Evolutionary conservation across 805 yeast species (phyloP), one percentile per base, ranked within the genome.

Genomic region (Lachancea lanzarotensis): DNA sequence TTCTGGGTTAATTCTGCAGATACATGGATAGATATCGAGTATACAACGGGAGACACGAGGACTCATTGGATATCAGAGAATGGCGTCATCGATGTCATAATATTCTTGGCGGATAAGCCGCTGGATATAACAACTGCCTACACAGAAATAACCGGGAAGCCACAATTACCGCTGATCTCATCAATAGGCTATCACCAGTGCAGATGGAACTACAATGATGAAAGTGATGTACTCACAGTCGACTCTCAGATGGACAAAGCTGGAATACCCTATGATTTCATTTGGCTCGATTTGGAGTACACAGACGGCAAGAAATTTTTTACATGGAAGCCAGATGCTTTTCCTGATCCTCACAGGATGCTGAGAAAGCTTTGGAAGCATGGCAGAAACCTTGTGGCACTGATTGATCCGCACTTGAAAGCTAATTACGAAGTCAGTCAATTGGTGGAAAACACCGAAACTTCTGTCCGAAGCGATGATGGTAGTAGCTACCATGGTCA

Each of bases 1-100:
- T 89, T 91, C 56, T 93, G 98, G 97, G 68, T 85, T 43, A 93
- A 90, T 60, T 76, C 87, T 40, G 96, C 98, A 1, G 98, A 93
- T 59, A 89, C 97, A 0, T 90, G 81, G 69, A 70, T 93, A 36
- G 95, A 93, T 57, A 76, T 93, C 40, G 54, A 57, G 1, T 55
- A 56, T 30, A 52, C 46, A 1, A 42, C 42, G 2, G 44, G 52
- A 8, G 45, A 49, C 7, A 46, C 53, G 16, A 62, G 62, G 41
- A 73, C 95, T 1, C 98, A 93, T 63, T 91, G 98, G 97, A 84
- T 91, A 50, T 87, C 96, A 0, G 98, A 93, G 63, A 78, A 79
- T 55, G 98, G 98, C 25, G 67, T 82, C 19, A 54, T 93, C 38
- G 98, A 93, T 60, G 67, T 90, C 9, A 73, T 87, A 31, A 60